Evolutionary conservation across 2,329 filamentous ascomycete species (phyloP), one percentile per base, ranked within the genome.

Genomic region (Xylariaceae sp.): DNA sequence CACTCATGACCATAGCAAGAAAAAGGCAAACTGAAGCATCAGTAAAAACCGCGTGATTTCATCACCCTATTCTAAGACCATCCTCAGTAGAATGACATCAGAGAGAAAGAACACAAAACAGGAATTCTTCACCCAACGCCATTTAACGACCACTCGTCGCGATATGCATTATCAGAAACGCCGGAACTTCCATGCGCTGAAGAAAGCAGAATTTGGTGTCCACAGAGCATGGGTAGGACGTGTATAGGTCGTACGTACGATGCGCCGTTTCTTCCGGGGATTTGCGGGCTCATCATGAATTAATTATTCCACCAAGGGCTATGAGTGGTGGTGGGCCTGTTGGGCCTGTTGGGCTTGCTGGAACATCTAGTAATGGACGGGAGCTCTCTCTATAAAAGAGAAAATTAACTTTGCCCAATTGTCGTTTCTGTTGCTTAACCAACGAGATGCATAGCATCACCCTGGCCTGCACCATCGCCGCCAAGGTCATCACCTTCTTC

Each of bases 401-500:
- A 48, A 39, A 43, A 37, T 26, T 41, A 39, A 12, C 39, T 19
- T 46, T 34, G 29, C 19, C 31, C 11, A 42, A 26, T 32, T 30
- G 7, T 34, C 2, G 42, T 31, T 34, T 42, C 29, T 29, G 39
- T 41, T 30, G 4, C 7, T 49, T 32, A 68, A 42, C 66, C 66
- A 9, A 66, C 63, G 43, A 67, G 62, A 47, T 66, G 62, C 64
- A 67, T 66, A 3, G 64, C 64, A 53, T 66, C 64, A 1, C 60
- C 64, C 44, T 65, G 60, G 42, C 54, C 60, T 30, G 64, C 47
- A 6, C 53, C 60, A 30, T 74, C 74, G 30, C 72, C 60, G 31
- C 76, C 75, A 11, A 64, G 40, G 30, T 66, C 65, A 4, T 69
- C 67, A 8, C 73, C 73, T 1, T 77, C 77, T 1, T 74, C 70